phyloP scores from a whole-genome alignment of 2,329 filamentous ascomycete genomes.

The Venturia asperata region DNA sequence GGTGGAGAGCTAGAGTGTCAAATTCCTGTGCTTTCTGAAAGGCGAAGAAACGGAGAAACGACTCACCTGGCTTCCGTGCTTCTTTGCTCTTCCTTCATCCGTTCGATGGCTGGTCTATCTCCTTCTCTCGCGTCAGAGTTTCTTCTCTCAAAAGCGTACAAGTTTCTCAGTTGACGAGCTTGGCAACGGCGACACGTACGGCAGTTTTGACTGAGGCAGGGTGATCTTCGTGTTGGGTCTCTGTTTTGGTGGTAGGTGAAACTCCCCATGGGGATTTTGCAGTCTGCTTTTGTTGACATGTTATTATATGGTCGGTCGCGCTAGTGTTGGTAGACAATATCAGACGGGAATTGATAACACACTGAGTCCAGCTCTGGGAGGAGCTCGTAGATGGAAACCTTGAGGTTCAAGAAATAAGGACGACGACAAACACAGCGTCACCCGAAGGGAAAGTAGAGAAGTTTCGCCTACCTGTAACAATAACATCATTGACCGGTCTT shows the following conservation, averaged over 20 bases:
- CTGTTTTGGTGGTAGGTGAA: neutral
- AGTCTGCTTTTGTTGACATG: conserved; percentile 4
- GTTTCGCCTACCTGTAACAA: neutral
- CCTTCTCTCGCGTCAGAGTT: neutral
- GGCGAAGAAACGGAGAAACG: neutral
- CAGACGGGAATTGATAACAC: neutral
- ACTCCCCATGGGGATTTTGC: neutral
- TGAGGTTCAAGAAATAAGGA: neutral
- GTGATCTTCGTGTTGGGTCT: neutral
- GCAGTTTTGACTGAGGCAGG: neutral
- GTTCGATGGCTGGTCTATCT: neutral
- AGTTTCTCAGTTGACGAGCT: neutral
- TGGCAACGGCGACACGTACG: neutral
- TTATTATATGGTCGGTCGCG: neutral
- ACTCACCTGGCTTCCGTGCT: neutral
- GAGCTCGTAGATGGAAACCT: neutral
- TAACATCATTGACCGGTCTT: neutral
- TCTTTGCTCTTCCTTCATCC: neutral
- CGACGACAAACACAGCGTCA: neutral
- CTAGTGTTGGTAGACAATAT: neutral
- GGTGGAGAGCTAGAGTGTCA: neutral
- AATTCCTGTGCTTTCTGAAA: neutral
- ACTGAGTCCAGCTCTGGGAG: neutral
- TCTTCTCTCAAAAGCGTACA: neutral
- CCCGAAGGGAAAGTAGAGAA: neutral